A percentile compares a stretch with the other conserved stretches of the same genome.
Conservation (phyloP, 2,329 filamentous ascomycete species). For the Cladosporium austrohemisphaericum region DNA sequence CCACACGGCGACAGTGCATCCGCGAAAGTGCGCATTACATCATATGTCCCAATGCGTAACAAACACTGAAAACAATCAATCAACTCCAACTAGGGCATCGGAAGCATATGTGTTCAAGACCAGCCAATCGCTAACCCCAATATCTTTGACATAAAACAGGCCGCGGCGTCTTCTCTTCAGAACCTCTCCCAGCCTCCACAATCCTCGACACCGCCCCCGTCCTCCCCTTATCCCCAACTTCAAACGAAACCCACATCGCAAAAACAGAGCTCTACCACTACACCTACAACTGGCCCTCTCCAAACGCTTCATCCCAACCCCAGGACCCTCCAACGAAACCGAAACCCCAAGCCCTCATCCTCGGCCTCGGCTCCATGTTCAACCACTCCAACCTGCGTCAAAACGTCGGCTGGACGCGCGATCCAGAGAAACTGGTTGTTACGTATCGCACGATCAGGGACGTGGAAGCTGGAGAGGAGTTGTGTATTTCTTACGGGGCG, state of each 20-base stretch:
- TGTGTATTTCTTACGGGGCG: slow-evolving; percentile 51
- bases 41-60: too few relatives aligned
- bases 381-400: slow-evolving; percentile 52
- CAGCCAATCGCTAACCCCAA: not conserved
- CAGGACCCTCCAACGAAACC: slow-evolving; percentile 23
- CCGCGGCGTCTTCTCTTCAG: slow-evolving; percentile 50
- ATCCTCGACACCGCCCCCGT: slow-evolving; percentile 53
- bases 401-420: slow-evolving; percentile 55
- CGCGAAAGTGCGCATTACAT: too few relatives aligned
- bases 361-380: slow-evolving; percentile 57
- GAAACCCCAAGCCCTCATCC: slow-evolving; percentile 50
- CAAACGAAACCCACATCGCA: slow-evolving; percentile 48
- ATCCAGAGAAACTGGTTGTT: slow-evolving; percentile 44
- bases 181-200: slow-evolving; percentile 45
- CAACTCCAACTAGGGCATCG: too few relatives aligned
- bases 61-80: too few relatives aligned
- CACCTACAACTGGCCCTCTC: slow-evolving; percentile 51
- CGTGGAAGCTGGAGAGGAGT: slow-evolving; percentile 51
- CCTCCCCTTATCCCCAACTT: slow-evolving; percentile 45
- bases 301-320: not conserved
- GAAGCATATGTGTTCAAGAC: too few relatives aligned
- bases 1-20: too few relatives aligned
- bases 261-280: slow-evolving; percentile 54
- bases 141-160: slow-evolving; percentile 35
- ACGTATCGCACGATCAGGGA: slow-evolving; percentile 50